A percentile compares a stretch with the other conserved stretches of the same genome.
Conservation (phyloP, 129 eudicot species). For the Logfia minima region DNA sequence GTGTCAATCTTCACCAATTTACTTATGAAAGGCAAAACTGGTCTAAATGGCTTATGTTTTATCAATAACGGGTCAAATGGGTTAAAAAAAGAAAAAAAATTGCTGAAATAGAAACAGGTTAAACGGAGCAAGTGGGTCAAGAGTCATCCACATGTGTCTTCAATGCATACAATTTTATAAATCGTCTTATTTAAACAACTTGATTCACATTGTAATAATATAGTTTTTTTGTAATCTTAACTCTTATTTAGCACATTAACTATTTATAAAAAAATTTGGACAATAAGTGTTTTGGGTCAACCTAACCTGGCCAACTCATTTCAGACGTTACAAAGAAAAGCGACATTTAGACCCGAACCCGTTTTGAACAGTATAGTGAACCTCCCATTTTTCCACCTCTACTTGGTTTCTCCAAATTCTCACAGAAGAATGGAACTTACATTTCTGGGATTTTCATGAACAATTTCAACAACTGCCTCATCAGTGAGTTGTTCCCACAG, state of each 20-base stretch:
- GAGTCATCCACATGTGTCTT: not conserved
- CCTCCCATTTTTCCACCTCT: not conserved
- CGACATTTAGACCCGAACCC: not conserved
- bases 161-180: not conserved
- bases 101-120: not conserved
- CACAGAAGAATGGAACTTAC: slow-evolving; percentile 29
- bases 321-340: not conserved
- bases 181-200: not conserved
- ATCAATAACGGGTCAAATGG: not conserved
- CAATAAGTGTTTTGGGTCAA: not conserved
- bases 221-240: not conserved
- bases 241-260: not conserved
- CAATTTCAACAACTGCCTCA: slow-evolving; percentile 73
- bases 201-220: not conserved
- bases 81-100: not conserved
- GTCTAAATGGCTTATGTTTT: not conserved
- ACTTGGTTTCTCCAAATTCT: not conserved
- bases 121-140: not conserved
- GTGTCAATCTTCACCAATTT: not conserved
- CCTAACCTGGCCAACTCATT: not conserved
- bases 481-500: slow-evolving; percentile 88
- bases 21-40: not conserved
- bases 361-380: not conserved
- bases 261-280: not conserved
- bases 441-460: slow-evolving; percentile 60